Conservation (phyloP, 2,329 filamentous ascomycete genomes). For the Hansfordia pulvinata region DNA sequence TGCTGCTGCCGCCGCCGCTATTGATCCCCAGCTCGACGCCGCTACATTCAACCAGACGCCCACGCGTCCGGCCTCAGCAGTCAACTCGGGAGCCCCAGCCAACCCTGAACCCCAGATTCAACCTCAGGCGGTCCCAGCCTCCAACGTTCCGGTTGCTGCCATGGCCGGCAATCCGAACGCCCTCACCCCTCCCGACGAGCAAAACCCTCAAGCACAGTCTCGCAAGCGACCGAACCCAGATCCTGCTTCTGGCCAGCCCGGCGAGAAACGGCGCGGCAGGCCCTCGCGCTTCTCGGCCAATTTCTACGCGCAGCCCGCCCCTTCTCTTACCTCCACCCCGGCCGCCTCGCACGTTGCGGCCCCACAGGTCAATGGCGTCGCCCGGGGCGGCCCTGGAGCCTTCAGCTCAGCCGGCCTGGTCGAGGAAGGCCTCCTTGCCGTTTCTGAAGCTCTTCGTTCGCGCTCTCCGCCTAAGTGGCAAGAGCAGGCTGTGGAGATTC, state of each 20-base stretch:
- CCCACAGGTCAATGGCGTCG: too few relatives aligned
- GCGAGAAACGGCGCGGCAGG: conserved; percentile 16
- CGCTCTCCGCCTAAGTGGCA: conserved; percentile 32
- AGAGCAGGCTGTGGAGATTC: conserved; percentile 43
- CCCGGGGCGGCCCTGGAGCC: too few relatives aligned
- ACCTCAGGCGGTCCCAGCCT: conserved; percentile 23
- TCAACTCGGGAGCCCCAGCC: too few relatives aligned
- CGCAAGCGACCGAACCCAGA: conserved; percentile 15
- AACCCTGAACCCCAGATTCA: conserved; percentile 17
- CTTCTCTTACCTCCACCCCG: conserved; percentile 2
- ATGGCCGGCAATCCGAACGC: conserved; percentile 25
- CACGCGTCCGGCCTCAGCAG: conserved; percentile 8
- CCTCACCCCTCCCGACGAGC: conserved; percentile 42
- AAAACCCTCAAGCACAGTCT: conserved; percentile 25
- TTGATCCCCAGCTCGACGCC: conserved; percentile 9
- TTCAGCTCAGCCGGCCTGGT: conserved; percentile 11
- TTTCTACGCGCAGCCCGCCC: conserved; percentile 14
- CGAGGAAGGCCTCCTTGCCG: conserved; percentile 22
- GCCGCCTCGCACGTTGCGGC: conserved; percentile 4
- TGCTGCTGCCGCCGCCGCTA: conserved; percentile 12
- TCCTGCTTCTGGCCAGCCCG: conserved; percentile 4
- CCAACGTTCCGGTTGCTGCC: too few relatives aligned
- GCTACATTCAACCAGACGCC: conserved; percentile 6
- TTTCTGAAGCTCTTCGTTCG: conserved; percentile 25
- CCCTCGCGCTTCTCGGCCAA: conserved; percentile 18